These are phyloP conservation scores for Lactifluus volemus DNA, from an alignment of 768 basidiomycete species.

Conservation along the genomic window DNA sequence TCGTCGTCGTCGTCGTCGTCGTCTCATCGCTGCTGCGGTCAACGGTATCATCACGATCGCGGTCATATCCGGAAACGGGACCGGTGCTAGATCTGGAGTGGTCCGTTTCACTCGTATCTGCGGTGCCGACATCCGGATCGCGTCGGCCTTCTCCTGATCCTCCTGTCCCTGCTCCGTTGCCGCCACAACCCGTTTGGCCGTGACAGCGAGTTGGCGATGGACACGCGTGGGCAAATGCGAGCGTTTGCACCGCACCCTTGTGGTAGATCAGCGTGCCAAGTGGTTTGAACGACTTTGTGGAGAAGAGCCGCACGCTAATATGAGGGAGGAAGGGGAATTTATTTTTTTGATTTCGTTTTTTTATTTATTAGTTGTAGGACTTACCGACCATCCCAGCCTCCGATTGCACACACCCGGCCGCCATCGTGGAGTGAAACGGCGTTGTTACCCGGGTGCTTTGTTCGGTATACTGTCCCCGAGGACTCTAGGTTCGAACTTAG, in stretches of 20 bases:
- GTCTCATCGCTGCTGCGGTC: no score
- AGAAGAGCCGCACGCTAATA: conserved; percentile 70
- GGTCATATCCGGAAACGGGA: no score
- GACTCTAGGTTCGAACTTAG: conserved; percentile 11
- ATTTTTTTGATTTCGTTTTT: neutral
- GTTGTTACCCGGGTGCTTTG: conserved; percentile 73
- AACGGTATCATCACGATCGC: neutral
- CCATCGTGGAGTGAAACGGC: conserved; percentile 68
- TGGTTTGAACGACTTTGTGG: conserved; percentile 68
- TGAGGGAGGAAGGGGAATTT: no score
- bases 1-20: conserved; percentile 2
- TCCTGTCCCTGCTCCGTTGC: neutral
- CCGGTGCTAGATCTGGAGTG: neutral
- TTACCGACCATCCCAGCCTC: conserved; percentile 92
- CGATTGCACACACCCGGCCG: conserved; percentile 75
- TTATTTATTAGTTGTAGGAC: conserved; percentile 22
- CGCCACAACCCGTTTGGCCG: neutral
- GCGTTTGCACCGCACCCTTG: conserved; percentile 62
- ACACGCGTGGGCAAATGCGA: conserved; percentile 51
- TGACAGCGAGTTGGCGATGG: neutral
- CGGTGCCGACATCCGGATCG: neutral
- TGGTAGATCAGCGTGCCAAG: conserved; percentile 84
- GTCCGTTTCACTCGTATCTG: neutral
- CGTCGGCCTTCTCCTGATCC: neutral
- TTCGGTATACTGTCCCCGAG: conserved; percentile 38